Percentiles rank a stretch among this genome's conserved stretches.
These are phyloP conservation scores for Chlorella variabilis DNA, from an alignment of 163 green algal genomes.

Conservation along the genomic window DNA sequence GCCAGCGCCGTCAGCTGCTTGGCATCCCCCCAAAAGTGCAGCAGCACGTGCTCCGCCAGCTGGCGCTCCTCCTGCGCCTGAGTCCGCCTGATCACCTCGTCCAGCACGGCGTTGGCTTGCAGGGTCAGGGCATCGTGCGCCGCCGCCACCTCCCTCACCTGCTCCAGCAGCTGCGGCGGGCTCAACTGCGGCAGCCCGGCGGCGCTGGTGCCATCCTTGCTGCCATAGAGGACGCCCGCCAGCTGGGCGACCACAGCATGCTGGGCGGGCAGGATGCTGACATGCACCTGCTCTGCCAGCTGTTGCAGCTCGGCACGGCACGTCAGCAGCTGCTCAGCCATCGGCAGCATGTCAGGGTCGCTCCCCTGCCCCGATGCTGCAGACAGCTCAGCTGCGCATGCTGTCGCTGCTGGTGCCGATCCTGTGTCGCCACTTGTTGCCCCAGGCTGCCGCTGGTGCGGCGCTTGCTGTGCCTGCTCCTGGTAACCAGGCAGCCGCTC, in stretches of 20 bases:
- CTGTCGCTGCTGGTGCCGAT: background rate
- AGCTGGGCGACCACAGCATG: slow-evolving; percentile 7
- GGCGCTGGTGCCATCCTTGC: background rate
- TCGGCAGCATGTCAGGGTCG: background rate
- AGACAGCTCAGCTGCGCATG: background rate
- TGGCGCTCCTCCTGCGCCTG: background rate
- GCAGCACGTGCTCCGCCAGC: slow-evolving; percentile 21
- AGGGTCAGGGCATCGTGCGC: background rate
- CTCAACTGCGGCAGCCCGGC: background rate
- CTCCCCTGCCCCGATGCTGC: background rate
- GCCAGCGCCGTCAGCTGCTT: background rate
- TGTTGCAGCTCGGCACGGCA: slow-evolving; percentile 1
- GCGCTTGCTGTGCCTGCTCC: background rate
- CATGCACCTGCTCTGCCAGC: background rate
- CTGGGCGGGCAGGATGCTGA: background rate
- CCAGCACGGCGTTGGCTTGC: background rate
- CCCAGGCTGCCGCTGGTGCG: background rate
- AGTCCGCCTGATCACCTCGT: background rate
- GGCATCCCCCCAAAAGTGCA: slow-evolving; percentile 8
- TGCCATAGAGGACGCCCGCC: slow-evolving; percentile 1
- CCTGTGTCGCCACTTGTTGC: too few species aligned
- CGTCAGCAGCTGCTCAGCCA: slow-evolving; percentile 8
- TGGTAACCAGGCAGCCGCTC: slow-evolving; percentile 9
- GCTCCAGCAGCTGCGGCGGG: background rate
- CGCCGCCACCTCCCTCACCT: background rate